Base-by-base conservation (phyloP, 2,329 filamentous ascomycete species). In the Ceratocystis huliohia region DNA sequence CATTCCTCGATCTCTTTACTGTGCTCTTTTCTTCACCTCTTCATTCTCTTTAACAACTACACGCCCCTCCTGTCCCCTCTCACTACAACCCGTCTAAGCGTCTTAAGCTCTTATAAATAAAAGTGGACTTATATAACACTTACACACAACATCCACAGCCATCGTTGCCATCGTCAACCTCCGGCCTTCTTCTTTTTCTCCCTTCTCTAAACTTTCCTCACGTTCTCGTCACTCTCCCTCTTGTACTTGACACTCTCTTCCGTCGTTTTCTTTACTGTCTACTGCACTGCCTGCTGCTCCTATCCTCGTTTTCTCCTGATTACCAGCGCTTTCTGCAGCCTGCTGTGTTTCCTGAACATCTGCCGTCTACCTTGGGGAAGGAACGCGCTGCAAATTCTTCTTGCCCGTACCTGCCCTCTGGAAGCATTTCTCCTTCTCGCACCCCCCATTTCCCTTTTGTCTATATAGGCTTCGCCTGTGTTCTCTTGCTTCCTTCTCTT, bases 381-480 rank as follows among this genome's bases (percentile, higher is more conserved):
- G 53, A 57, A 57, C 53, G 28, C 53, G 53, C 53, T 57, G 25
- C 53, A 57, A 57, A 57, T 61, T 61, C 57, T 37, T 61, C 46
- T n/a, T 30, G 20, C 37, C n/a, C 33, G 33, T 59, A 44, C 48
- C 45, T 65, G 63, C 63, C 53, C 10, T 45, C 17, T 45, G 22
- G 22, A 48, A 7, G 2, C n/a, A 13, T 20, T 13, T 10, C 20
- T 50, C 20, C 1, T 50, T 22, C 20, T 50, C 61, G 2, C 10
- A 5, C 15, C 2, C n/a, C 10, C 15, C 5, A 1, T 15, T 17
- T 17, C 13, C 13, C 15, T 17, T 13, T 7, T 10, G 10, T 41
- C 10, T 41, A 3, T 1, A 41, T 13, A 41, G 10, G 10, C 28
- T 61, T 17, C n/a, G 44, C 10, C 46, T 30, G 10, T 63, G 8